These are phyloP conservation scores for Polyplosphaeria fusca DNA, from an alignment of 495 filamentous ascomycete species.

Conservation along the genomic window DNA sequence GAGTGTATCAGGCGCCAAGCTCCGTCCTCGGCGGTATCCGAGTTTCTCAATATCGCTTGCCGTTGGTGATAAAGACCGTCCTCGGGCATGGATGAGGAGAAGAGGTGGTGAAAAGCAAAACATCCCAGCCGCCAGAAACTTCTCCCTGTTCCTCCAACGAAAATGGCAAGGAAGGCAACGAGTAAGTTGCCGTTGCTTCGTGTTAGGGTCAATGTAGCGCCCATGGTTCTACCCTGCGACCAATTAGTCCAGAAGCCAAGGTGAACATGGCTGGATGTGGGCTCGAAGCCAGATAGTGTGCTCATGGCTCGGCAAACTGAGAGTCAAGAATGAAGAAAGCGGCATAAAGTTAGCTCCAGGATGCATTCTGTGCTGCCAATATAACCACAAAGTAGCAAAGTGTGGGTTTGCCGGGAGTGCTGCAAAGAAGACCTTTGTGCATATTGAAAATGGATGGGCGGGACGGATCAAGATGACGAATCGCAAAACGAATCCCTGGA, in stretches of 20 bases:
- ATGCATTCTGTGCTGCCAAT: too few species aligned
- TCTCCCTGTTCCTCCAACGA: neutral
- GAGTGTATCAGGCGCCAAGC: neutral
- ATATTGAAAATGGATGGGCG: too few species aligned
- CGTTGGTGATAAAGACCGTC: constrained; percentile 1
- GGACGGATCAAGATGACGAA: too few species aligned
- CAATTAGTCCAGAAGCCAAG: constrained; percentile 5
- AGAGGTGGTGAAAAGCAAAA: neutral
- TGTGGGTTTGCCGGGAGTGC: too few species aligned
- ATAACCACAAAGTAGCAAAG: too few species aligned
- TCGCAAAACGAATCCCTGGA: too few species aligned
- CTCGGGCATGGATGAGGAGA: neutral
- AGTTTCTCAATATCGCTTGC: constrained; percentile 1
- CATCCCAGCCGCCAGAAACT: constrained; percentile 6
- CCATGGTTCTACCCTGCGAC: neutral
- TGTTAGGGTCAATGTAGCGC: constrained; percentile 1
- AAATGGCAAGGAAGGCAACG: constrained; percentile 11
- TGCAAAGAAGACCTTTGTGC: too few species aligned
- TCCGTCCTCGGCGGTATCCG: neutral
- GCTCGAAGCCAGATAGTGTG: too few species aligned
- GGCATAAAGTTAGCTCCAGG: too few species aligned
- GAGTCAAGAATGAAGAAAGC: too few species aligned
- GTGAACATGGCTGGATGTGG: neutral
- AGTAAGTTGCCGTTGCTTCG: neutral
- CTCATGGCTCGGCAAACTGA: too few species aligned